phyloP scores from a whole-genome alignment of 2,329 filamentous ascomycete genomes.

The Aspergillus ustus region DNA sequence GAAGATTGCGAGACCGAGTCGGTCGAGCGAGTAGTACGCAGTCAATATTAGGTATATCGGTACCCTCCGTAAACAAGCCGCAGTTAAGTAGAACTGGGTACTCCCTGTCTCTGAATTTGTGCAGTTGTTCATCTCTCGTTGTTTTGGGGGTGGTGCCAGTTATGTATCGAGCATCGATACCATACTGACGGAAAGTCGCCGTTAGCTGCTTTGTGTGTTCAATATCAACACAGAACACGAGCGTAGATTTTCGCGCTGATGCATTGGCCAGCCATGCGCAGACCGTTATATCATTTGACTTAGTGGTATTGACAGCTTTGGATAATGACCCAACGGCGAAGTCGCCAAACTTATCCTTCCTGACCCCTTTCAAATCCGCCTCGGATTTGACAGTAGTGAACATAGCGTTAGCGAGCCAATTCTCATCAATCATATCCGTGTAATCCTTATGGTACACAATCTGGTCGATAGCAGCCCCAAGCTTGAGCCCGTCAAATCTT shows the following conservation, averaged over 20 bases:
- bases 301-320: slow-evolving; percentile 76
- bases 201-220: slow-evolving; percentile 79
- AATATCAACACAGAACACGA: slow-evolving; percentile 94
- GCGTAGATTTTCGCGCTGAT: slow-evolving; percentile 73
- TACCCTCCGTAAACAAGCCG: slow-evolving; percentile 95
- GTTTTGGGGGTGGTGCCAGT: slow-evolving; percentile 76
- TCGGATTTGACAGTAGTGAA: slow-evolving; percentile 91
- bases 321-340: slow-evolving; percentile 81
- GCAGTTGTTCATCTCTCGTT: slow-evolving; percentile 71
- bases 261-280: slow-evolving; percentile 84
- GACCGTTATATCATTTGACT: slow-evolving; percentile 82
- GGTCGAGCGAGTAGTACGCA: slow-evolving; percentile 87
- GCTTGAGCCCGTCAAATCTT: slow-evolving; percentile 80
- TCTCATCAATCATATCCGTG: slow-evolving; percentile 80
- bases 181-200: slow-evolving; percentile 72
- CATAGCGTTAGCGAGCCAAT: slow-evolving; percentile 88
- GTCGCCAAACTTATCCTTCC: slow-evolving; percentile 69
- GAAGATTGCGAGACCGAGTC: slow-evolving; percentile 87
- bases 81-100: slow-evolving; percentile 93
- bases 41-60: slow-evolving; percentile 96
- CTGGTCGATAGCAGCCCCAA: slow-evolving; percentile 87
- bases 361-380: slow-evolving; percentile 76
- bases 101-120: slow-evolving; percentile 74
- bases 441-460: slow-evolving; percentile 94
- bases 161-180: slow-evolving; percentile 84